Percentiles rank a stretch among this genome's conserved stretches.
These are phyloP conservation scores for Heterobasidion irregulare DNA, from an alignment of 1,284 basidiomycete genomes.

Conservation along the genomic window DNA sequence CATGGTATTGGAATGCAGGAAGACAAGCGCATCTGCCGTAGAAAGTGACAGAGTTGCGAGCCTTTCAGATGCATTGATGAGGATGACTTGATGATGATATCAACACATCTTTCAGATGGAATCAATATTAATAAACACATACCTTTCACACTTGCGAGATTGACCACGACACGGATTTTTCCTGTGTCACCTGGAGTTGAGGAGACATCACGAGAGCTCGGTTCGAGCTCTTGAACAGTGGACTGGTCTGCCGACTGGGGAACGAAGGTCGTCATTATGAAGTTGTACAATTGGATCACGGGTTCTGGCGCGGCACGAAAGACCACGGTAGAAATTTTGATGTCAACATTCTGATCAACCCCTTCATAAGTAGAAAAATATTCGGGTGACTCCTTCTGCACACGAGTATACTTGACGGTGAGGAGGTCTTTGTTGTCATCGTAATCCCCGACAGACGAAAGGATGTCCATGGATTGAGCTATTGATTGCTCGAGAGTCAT, in stretches of 20 bases:
- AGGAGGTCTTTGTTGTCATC: constrained; percentile 66
- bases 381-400: constrained; percentile 83
- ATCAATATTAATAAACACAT: constrained; percentile 3
- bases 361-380: constrained; percentile 80
- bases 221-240: constrained; percentile 3
- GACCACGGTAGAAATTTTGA: constrained; percentile 89
- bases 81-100: constrained; percentile 45
- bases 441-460: constrained; percentile 62
- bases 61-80: constrained; percentile 68
- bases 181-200: constrained; percentile 4
- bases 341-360: constrained; percentile 84
- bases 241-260: constrained; percentile 27
- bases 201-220: constrained; percentile 5
- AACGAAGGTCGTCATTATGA: constrained; percentile 96
- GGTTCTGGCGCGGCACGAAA: constrained; percentile 90
- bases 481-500: constrained; percentile 67
- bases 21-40: constrained; percentile 83
- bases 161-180: constrained; percentile 80
- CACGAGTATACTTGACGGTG: constrained; percentile 76
- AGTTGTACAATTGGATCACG: constrained; percentile 89
- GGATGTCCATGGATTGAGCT: constrained; percentile 54
- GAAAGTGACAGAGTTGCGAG: constrained; percentile 89
- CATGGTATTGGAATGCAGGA: constrained; percentile 72
- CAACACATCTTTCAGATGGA: constrained; percentile 5
- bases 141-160: constrained; percentile 86